phyloP scores from a whole-genome alignment of 805 yeast species.

The Deakozyma indianensis region DNA sequence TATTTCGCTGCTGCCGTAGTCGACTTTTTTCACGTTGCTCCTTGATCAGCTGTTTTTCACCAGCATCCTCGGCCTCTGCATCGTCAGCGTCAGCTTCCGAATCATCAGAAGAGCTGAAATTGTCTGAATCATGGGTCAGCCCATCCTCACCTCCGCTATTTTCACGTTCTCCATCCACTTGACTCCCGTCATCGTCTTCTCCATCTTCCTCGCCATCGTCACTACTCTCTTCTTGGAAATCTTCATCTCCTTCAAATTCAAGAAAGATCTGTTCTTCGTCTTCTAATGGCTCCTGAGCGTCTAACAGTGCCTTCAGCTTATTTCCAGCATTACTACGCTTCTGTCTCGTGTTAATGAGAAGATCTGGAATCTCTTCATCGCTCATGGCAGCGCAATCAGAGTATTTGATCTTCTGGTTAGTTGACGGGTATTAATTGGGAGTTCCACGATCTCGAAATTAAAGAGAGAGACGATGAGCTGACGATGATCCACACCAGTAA shows the following conservation, averaged over 20 bases:
- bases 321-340: slow-evolving; percentile 87
- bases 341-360: slow-evolving; percentile 59
- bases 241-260: slow-evolving; percentile 28
- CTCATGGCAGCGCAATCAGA: too few relatives aligned
- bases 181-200: slow-evolving; percentile 13
- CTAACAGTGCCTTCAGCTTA: slow-evolving; percentile 56
- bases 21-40: slow-evolving; percentile 21
- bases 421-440: too few relatives aligned
- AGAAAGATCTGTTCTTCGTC: slow-evolving; percentile 47
- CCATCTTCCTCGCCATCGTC: slow-evolving; percentile 10
- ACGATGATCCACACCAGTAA: too few relatives aligned
- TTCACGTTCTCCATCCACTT: slow-evolving; percentile 11
- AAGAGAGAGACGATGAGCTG: too few relatives aligned
- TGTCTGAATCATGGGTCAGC: slow-evolving; percentile 27
- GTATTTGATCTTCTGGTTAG: too few relatives aligned
- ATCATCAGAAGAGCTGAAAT: slow-evolving; percentile 20
- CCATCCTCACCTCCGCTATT: slow-evolving; percentile 12
- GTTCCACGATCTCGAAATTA: too few relatives aligned
- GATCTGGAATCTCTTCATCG: too few relatives aligned
- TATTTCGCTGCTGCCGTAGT: slow-evolving; percentile 16
- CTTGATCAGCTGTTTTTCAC: slow-evolving; percentile 46
- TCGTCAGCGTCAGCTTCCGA: slow-evolving; percentile 34
- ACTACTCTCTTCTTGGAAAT: slow-evolving; percentile 22
- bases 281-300: slow-evolving; percentile 47
- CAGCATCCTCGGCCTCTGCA: slow-evolving; percentile 43